Conservation (phyloP, 73 alveolate species). For the Tetrahymena thermophila region DNA sequence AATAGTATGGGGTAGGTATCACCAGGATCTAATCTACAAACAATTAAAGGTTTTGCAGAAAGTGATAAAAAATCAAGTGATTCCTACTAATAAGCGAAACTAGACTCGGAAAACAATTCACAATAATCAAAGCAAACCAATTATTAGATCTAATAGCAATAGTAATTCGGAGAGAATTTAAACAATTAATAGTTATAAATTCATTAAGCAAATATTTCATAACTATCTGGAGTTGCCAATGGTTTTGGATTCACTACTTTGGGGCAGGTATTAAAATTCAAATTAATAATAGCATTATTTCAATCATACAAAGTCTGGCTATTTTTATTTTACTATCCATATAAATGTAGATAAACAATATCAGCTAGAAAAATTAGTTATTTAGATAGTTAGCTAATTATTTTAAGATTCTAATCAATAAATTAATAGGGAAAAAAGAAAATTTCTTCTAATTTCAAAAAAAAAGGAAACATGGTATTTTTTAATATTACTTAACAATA, state of each 20-base stretch:
- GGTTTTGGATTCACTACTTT: not conserved
- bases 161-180: not conserved
- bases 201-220: not conserved
- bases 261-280: not conserved
- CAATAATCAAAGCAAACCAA: not conserved
- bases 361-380: too few relatives aligned
- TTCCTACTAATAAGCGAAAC: not conserved
- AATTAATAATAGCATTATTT: too few relatives aligned
- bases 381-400: too few relatives aligned
- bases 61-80: not conserved
- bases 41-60: not conserved
- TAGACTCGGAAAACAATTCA: not conserved
- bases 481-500: too few relatives aligned
- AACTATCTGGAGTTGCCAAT: not conserved
- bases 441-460: too few relatives aligned
- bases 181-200: not conserved
- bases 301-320: too few relatives aligned
- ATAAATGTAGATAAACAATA: too few relatives aligned
- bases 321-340: too few relatives aligned
- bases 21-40: not conserved
- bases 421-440: too few relatives aligned
- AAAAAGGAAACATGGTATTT: not conserved
- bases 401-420: too few relatives aligned
- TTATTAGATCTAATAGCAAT: not conserved
- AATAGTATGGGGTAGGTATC: not conserved